Conservation (phyloP, 2,329 filamentous ascomycete species). For the Cladosporium sphaerospermum region DNA sequence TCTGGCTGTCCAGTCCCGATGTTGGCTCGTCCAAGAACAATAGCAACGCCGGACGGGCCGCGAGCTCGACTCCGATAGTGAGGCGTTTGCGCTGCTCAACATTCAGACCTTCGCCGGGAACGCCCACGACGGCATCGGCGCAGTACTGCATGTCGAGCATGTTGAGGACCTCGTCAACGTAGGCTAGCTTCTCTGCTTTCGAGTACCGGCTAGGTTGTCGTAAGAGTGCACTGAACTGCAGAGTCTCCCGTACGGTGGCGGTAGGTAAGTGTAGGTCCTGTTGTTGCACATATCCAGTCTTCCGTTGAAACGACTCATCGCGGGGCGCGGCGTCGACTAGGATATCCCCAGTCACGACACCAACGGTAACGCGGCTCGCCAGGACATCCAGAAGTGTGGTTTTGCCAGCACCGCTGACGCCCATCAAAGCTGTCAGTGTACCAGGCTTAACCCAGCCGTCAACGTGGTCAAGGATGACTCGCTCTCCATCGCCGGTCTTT, state of each 20-base stretch:
- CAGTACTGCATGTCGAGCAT: slow-evolving; percentile 62
- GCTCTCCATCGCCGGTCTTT: slow-evolving; percentile 43
- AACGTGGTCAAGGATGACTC: slow-evolving; percentile 50
- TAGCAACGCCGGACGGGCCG: slow-evolving; percentile 49
- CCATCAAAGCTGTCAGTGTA: slow-evolving; percentile 41
- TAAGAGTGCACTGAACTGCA: slow-evolving; percentile 52
- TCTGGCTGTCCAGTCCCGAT: slow-evolving; percentile 57
- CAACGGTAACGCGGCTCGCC: slow-evolving; percentile 53
- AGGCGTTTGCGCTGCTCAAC: slow-evolving; percentile 58
- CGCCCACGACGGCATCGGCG: slow-evolving; percentile 56
- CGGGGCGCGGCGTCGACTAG: slow-evolving; percentile 55
- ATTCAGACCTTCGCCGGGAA: slow-evolving; percentile 55
- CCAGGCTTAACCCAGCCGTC: slow-evolving; percentile 52
- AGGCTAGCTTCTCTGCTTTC: slow-evolving; percentile 53
- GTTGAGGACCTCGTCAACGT: slow-evolving; percentile 59
- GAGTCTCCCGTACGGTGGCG: slow-evolving; percentile 49
- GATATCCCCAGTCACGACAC: slow-evolving; percentile 61
- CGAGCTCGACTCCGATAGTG: slow-evolving; percentile 48
- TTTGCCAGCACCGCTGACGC: slow-evolving; percentile 51
- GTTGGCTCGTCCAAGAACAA: slow-evolving; percentile 57
- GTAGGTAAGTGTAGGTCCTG: slow-evolving; percentile 56
- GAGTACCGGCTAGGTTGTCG: slow-evolving; percentile 51
- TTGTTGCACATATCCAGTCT: slow-evolving; percentile 63
- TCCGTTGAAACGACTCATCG: slow-evolving; percentile 49
- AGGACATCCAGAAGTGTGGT: slow-evolving; percentile 54